These are phyloP conservation scores for Tricholomella constricta DNA, from an alignment of 768 basidiomycete genomes.

Conservation along the genomic window DNA sequence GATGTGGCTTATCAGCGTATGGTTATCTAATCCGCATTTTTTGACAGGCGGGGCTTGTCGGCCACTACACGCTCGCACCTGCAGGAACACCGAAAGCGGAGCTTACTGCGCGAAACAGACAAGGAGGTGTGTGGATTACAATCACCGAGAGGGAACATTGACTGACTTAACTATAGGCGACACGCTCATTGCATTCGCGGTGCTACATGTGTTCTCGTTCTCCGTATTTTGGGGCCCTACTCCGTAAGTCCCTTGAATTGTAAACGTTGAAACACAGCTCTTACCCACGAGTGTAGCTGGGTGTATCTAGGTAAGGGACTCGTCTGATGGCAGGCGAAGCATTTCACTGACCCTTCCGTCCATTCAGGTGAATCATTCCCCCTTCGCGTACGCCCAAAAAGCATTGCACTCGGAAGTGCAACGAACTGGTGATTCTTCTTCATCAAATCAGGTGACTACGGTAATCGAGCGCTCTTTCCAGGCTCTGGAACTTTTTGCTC, in stretches of 20 bases:
- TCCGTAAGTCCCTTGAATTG: constrained; percentile 37
- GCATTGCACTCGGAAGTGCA: constrained; percentile 73
- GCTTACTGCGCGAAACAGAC: constrained; percentile 57
- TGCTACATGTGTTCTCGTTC: constrained; percentile 74
- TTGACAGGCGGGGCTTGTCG: constrained; percentile 66
- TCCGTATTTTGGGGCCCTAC: constrained; percentile 79
- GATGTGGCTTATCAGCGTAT: too few relatives aligned
- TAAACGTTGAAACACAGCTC: not conserved
- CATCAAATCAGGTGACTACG: not conserved
- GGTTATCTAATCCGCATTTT: not conserved
- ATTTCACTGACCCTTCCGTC: not conserved
- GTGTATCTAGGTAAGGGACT: constrained; percentile 59
- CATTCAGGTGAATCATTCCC: constrained; percentile 69
- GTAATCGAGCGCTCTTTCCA: constrained; percentile 41
- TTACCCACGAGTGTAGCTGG: constrained; percentile 39
- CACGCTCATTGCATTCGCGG: constrained; percentile 71
- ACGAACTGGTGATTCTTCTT: constrained; percentile 36
- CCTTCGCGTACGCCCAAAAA: constrained; percentile 74
- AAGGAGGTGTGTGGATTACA: constrained; percentile 42
- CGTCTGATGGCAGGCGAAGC: too few relatives aligned
- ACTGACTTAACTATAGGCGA: constrained; percentile 43
- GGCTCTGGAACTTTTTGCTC: constrained; percentile 78
- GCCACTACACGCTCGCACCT: constrained; percentile 66
- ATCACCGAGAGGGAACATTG: not conserved
- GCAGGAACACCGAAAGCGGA: constrained; percentile 44